Evolutionary conservation across 2,329 filamentous ascomycete species (phyloP), one percentile per base, ranked within the genome.

Genomic region (Nothophaeocryptopus gaeumannii): DNA sequence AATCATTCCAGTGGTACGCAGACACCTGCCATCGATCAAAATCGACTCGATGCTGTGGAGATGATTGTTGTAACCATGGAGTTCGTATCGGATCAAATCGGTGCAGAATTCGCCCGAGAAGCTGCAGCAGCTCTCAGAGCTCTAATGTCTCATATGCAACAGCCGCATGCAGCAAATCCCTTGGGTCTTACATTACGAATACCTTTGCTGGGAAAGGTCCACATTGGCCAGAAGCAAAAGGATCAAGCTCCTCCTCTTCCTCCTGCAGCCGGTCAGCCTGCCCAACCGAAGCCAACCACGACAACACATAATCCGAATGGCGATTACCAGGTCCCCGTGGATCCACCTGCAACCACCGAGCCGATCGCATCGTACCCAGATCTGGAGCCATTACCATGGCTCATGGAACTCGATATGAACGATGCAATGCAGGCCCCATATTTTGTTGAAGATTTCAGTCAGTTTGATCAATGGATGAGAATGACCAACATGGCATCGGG

Each of bases 131-230:
- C 59, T 2, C 42, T 61, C 1, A 50, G 56, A 13, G 58, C 56
- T 4, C 47, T 63, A 8, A 32, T 52, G 14, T 40, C 47, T 2
- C 50, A 61, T 13, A 43, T 61, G 12, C 42, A 50, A 13, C 42
- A 53, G 31, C 42, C 52, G 5, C 33, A 31, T 13, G 29, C 48
- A 13, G 26, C 35, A 8, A 43, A 47, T 34, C 33, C 51, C 4
- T 40, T 49, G 20, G 47, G 40, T 16, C 16, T 59, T 5, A 53
- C 55, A 4, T 30, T 59, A 3, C 51, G 47, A 2, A 50, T 59
- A 2, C 57, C 57, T 9, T 32, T 59, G 20, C 48, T 59, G 7
- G 57, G 57, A n/a, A 58, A 50, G 29, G 47, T 59, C n/a, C 55
- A 53, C 14, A 53, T 59, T 20, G 53, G 56, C 7, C 45, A 49